These are phyloP conservation scores for Aspergillus fumigatus DNA, from an alignment of 2,329 filamentous ascomycete species.

Conservation along the genomic window DNA sequence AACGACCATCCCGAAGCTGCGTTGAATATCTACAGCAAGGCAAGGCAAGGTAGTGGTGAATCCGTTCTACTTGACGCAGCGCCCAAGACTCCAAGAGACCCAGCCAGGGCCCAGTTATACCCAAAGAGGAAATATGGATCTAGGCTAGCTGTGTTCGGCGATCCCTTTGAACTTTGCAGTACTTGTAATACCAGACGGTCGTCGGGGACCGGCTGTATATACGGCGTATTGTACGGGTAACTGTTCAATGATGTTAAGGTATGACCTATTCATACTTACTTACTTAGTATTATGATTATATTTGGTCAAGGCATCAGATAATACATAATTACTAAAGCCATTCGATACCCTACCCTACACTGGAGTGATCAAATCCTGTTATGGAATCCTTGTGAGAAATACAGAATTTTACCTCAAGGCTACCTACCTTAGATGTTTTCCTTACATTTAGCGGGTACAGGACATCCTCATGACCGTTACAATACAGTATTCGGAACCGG, in stretches of 20 bases:
- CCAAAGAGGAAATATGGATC: background rate
- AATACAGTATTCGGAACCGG: slow-evolving; percentile 8
- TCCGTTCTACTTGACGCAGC: background rate
- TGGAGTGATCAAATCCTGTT: too few relatives aligned
- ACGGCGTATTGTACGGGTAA: background rate
- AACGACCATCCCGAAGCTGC: background rate
- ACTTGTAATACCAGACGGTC: background rate
- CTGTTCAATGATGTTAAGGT: background rate
- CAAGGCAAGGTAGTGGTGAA: background rate
- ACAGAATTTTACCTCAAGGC: background rate
- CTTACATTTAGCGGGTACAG: background rate
- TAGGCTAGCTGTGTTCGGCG: background rate
- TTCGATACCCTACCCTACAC: too few relatives aligned
- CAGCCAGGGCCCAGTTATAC: background rate
- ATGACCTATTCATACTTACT: background rate
- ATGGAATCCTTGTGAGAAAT: background rate
- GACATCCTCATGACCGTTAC: slow-evolving; percentile 1
- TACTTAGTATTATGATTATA: too few relatives aligned
- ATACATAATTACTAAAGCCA: too few relatives aligned
- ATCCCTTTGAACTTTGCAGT: background rate
- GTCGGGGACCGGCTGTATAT: background rate
- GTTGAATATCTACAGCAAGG: background rate
- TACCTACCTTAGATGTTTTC: slow-evolving; percentile 5
- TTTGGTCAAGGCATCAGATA: background rate
- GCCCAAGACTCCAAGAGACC: background rate